Evolutionary conservation across 768 basidiomycete species (phyloP).

Genomic region (Agaricus blazei): DNA sequence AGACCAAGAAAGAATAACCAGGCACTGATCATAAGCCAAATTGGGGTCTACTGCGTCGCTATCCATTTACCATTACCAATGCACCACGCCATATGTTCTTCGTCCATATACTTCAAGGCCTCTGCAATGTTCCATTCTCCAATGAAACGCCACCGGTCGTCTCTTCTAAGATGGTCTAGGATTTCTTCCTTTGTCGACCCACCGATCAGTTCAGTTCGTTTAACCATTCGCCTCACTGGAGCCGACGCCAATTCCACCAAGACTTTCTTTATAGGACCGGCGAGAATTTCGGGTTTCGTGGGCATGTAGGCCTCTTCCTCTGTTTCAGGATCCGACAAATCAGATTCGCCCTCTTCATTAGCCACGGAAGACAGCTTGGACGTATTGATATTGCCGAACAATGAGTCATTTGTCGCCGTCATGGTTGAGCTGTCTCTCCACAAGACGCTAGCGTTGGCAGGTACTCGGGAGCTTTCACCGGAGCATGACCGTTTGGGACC

Average conservation of each 20-base stretch:
- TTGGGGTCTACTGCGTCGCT: slow-evolving; percentile 21
- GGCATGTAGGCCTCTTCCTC: slow-evolving; percentile 68
- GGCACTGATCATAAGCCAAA: background rate
- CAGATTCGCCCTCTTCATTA: slow-evolving; percentile 35
- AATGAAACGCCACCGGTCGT: slow-evolving; percentile 62
- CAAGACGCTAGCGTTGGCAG: slow-evolving; percentile 26
- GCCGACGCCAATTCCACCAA: background rate
- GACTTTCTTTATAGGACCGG: slow-evolving; percentile 30
- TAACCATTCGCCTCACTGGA: slow-evolving; percentile 7
- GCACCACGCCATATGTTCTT: slow-evolving; percentile 32
- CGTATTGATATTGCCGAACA: slow-evolving; percentile 21
- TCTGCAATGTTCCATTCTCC: slow-evolving; percentile 63
- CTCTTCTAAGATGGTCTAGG: slow-evolving; percentile 39
- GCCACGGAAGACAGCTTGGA: slow-evolving; percentile 8
- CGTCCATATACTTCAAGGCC: slow-evolving; percentile 43
- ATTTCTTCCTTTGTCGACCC: slow-evolving; percentile 41
- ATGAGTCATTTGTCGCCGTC: slow-evolving; percentile 18
- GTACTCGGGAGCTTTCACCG: slow-evolving; percentile 1
- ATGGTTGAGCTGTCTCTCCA: slow-evolving; percentile 43
- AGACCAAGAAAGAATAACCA: background rate
- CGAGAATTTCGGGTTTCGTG: slow-evolving; percentile 48
- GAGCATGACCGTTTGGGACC: slow-evolving; percentile 44
- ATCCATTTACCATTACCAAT: slow-evolving; percentile 36
- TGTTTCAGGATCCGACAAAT: slow-evolving; percentile 54
- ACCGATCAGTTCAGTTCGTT: slow-evolving; percentile 15